Conservation (phyloP, 225 moss, liverwort and hornwort genomes). For the Neckera pumila region DNA sequence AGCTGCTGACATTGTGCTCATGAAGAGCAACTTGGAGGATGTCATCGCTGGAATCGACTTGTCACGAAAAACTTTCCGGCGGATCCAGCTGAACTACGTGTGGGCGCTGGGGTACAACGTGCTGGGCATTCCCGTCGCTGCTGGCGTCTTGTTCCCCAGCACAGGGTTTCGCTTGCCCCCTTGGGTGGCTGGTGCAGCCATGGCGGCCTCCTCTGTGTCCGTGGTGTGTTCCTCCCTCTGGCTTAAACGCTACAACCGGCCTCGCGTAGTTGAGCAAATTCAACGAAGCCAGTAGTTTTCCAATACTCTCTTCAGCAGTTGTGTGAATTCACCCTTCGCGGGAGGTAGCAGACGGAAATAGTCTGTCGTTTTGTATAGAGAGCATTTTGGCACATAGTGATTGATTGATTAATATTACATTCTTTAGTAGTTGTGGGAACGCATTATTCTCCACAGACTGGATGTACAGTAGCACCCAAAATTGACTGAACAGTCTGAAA, state of each 20-base stretch:
- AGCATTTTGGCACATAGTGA: neutral
- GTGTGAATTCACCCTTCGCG: neutral
- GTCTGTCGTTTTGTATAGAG: neutral
- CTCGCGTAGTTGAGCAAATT: slow-evolving; percentile 31
- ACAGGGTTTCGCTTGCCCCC: slow-evolving; percentile 79
- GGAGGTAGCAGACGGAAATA: neutral
- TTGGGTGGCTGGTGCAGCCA: slow-evolving; percentile 91
- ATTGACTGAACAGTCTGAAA: neutral
- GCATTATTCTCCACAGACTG: neutral
- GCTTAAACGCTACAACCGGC: slow-evolving; percentile 77
- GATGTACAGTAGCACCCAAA: neutral
- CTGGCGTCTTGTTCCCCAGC: slow-evolving; percentile 68
- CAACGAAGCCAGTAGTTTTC: neutral
- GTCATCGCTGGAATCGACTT: slow-evolving; percentile 84
- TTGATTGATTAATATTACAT: neutral
- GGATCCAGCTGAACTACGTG: slow-evolving; percentile 74
- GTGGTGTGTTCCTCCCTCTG: slow-evolving; percentile 88
- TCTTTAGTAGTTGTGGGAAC: neutral
- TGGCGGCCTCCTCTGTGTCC: slow-evolving; percentile 93
- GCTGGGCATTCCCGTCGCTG: slow-evolving; percentile 82
- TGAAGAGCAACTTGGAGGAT: slow-evolving; percentile 92
- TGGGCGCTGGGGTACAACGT: slow-evolving; percentile 95
- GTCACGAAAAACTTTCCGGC: slow-evolving; percentile 60
- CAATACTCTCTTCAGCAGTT: neutral
- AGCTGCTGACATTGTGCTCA: slow-evolving; percentile 93